Percentiles rank a stretch among this genome's conserved stretches.
phyloP scores from a whole-genome alignment of 2,329 filamentous ascomycete genomes.

The Phoma sp. region DNA sequence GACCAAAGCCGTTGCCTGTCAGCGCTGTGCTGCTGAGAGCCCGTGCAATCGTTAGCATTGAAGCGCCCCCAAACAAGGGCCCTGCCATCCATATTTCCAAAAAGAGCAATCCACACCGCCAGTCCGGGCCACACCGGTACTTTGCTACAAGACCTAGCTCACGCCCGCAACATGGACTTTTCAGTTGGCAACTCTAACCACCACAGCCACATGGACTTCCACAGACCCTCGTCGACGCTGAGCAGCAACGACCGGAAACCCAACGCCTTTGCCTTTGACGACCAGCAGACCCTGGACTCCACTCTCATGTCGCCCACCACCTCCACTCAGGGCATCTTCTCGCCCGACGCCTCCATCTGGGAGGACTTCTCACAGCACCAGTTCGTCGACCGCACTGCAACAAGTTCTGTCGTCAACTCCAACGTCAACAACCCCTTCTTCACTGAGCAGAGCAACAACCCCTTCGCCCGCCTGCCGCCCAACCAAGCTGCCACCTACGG shows the following conservation, averaged over 20 bases:
- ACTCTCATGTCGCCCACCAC: slow-evolving; percentile 58
- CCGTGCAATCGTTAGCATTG: background rate
- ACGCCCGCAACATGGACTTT: slow-evolving; percentile 45
- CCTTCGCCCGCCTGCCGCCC: slow-evolving; percentile 68
- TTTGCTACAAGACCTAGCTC: slow-evolving; percentile 44
- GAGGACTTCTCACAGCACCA: slow-evolving; percentile 53
- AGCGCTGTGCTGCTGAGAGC: slow-evolving; percentile 6
- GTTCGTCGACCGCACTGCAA: slow-evolving; percentile 47
- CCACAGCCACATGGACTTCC: slow-evolving; percentile 46
- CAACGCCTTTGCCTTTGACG: slow-evolving; percentile 54
- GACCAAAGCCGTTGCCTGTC: background rate
- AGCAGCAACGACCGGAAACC: slow-evolving; percentile 47
- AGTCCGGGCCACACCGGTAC: slow-evolving; percentile 48
- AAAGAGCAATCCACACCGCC: slow-evolving; percentile 48
- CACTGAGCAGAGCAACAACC: slow-evolving; percentile 55
- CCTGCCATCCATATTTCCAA: slow-evolving; percentile 36
- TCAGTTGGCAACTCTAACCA: slow-evolving; percentile 21
- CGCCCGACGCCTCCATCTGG: slow-evolving; percentile 57
- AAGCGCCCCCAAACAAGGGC: background rate
- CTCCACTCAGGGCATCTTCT: slow-evolving; percentile 57
- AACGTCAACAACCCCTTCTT: slow-evolving; percentile 57
- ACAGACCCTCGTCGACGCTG: slow-evolving; percentile 45
- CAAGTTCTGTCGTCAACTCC: slow-evolving; percentile 46
- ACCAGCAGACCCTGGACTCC: slow-evolving; percentile 56
- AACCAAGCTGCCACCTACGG: slow-evolving; percentile 55